These are phyloP conservation scores for Pleodorina starrii DNA, from an alignment of 139 green algal genomes.

Conservation along the genomic window DNA sequence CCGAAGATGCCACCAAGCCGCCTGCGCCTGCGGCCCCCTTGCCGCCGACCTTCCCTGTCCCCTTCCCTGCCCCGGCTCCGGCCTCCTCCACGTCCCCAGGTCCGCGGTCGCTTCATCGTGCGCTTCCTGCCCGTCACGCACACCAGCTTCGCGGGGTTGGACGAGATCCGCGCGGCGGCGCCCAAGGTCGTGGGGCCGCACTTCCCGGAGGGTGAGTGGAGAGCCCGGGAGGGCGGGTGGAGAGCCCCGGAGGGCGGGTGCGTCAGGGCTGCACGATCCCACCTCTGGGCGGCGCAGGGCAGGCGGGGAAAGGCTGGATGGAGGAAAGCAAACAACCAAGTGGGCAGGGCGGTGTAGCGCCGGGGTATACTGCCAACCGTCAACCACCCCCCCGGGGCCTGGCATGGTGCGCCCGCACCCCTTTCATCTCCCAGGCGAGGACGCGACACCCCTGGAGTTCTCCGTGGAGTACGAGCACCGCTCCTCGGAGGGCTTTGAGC, in stretches of 20 bases:
- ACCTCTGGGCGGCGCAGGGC: too few species aligned
- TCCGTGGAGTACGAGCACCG: constrained; percentile 73
- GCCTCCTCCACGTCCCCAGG: neutral
- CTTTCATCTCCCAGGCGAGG: constrained; percentile 31
- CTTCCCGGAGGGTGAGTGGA: constrained; percentile 54
- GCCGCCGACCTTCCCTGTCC: too few species aligned
- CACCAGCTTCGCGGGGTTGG: constrained; percentile 56
- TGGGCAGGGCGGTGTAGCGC: too few species aligned
- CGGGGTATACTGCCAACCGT: too few species aligned
- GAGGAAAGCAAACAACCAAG: too few species aligned
- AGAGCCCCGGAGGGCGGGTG: neutral
- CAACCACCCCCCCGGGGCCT: neutral
- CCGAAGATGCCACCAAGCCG: too few species aligned
- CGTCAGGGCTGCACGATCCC: neutral
- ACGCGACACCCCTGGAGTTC: constrained; percentile 50
- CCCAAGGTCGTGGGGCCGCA: constrained; percentile 42
- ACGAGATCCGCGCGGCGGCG: constrained; percentile 57
- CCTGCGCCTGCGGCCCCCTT: too few species aligned
- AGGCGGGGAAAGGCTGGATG: too few species aligned
- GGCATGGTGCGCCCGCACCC: neutral
- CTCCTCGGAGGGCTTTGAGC: constrained; percentile 59
- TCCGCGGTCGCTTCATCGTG: constrained; percentile 48
- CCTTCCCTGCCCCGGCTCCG: neutral
- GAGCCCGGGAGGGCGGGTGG: neutral
- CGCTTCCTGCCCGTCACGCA: constrained; percentile 64